Evolutionary conservation across 768 basidiomycete species (phyloP).

Genomic region (Boletus pseudo-olivaceus): DNA sequence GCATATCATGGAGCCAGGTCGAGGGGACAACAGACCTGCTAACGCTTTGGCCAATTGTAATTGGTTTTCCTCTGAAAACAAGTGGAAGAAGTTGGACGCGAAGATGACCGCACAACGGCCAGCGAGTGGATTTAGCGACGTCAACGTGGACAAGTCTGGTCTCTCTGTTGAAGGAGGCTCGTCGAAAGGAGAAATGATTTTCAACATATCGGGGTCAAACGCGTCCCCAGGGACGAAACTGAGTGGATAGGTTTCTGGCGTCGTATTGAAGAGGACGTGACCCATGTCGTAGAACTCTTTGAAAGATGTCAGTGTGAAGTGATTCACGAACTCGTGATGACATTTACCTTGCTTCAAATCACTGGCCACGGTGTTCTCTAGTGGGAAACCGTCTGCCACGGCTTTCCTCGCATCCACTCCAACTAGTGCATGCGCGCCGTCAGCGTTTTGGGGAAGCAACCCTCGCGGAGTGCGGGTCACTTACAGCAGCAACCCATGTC

Average conservation of each 20-base stretch:
- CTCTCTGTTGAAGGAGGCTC: slow-evolving; percentile 18
- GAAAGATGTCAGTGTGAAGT: background rate
- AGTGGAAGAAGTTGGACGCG: slow-evolving; percentile 46
- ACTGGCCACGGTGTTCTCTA: slow-evolving; percentile 35
- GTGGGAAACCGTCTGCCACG: slow-evolving; percentile 41
- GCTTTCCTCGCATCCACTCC: slow-evolving; percentile 39
- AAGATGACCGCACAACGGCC: slow-evolving; percentile 50
- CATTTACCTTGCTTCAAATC: slow-evolving; percentile 38
- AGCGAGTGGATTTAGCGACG: slow-evolving; percentile 44
- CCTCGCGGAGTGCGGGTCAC: background rate
- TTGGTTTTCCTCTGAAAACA: slow-evolving; percentile 31
- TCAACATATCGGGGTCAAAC: slow-evolving; percentile 44
- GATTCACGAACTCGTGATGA: background rate
- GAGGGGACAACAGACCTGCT: slow-evolving; percentile 27
- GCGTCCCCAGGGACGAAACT: slow-evolving; percentile 54
- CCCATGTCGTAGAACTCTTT: slow-evolving; percentile 57
- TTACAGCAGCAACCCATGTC: slow-evolving; percentile 47
- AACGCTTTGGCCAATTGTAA: slow-evolving; percentile 24
- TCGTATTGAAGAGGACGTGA: slow-evolving; percentile 58
- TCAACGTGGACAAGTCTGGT: slow-evolving; percentile 34
- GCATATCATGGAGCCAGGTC: slow-evolving; percentile 31
- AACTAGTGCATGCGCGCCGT: slow-evolving; percentile 6
- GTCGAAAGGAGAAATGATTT: slow-evolving; percentile 30
- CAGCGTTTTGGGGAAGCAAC: background rate
- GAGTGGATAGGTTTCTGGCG: slow-evolving; percentile 47